These are phyloP conservation scores for Carpinus fangiana DNA, from an alignment of 306 rosid species.

Conservation along the genomic window DNA sequence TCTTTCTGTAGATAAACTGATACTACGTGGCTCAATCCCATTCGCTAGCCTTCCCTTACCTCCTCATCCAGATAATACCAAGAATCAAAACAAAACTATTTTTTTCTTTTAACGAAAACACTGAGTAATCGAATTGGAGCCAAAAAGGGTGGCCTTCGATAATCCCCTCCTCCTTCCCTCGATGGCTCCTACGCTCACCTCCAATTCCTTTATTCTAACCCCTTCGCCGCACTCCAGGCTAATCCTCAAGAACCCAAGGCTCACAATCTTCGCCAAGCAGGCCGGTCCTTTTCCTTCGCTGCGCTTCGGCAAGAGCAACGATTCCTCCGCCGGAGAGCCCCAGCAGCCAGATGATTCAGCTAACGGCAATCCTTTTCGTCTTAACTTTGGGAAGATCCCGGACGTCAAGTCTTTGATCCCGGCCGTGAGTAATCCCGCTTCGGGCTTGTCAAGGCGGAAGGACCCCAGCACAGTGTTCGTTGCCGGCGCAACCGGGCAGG, in stretches of 20 bases:
- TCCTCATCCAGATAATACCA: conserved; percentile 52
- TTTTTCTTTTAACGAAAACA: too few relatives aligned
- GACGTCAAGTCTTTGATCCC: conserved; percentile 77
- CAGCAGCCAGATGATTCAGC: conserved; percentile 31
- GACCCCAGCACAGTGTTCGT: conserved; percentile 82
- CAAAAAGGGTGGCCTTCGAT: conserved; percentile 12
- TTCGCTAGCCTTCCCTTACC: conserved; percentile 38
- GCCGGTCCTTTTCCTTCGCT: conserved; percentile 55
- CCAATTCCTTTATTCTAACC: conserved; percentile 61
- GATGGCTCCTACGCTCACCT: conserved; percentile 79
- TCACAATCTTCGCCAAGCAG: conserved; percentile 51
- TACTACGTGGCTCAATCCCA: conserved; percentile 55
- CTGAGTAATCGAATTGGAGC: background rate
- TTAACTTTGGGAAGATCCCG: conserved; percentile 66
- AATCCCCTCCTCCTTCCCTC: conserved; percentile 18
- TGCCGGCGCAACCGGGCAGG: conserved; percentile 84
- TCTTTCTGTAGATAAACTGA: conserved; percentile 44
- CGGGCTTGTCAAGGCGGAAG: conserved; percentile 73
- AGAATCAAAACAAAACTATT: conserved; percentile 9
- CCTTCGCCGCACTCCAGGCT: conserved; percentile 47
- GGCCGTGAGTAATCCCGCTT: conserved; percentile 39
- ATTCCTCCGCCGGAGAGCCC: conserved; percentile 36
- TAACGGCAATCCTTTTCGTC: conserved; percentile 56
- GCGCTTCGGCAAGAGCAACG: conserved; percentile 54
- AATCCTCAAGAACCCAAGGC: conserved; percentile 37